Percentiles rank a stretch among this genome's conserved stretches.
These are phyloP conservation scores for Anaeromyces robustus DNA, from an alignment of 192 early-diverging fungal species.

Conservation along the genomic window DNA sequence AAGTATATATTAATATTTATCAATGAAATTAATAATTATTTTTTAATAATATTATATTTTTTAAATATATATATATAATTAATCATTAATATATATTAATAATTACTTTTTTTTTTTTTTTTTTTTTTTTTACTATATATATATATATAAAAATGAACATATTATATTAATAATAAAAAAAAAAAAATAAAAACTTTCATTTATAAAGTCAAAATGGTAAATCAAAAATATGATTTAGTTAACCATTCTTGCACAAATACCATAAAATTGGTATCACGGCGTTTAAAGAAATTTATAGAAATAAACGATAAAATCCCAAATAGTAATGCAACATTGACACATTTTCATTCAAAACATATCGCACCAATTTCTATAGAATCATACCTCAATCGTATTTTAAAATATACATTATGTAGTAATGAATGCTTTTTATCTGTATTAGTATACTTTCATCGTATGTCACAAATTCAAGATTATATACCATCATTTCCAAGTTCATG, in stretches of 20 bases:
- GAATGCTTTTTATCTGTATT: conserved; percentile 78
- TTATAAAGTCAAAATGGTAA: neutral
- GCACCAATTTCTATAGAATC: conserved; percentile 79
- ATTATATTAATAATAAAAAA: no score
- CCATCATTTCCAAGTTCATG: neutral
- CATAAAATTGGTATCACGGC: neutral
- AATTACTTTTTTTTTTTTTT: no score
- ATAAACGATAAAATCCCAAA: neutral
- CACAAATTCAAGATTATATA: neutral
- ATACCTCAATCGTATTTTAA: conserved; percentile 74
- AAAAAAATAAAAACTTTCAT: no score
- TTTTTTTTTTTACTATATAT: no score
- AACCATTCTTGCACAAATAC: neutral
- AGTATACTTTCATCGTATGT: conserved; percentile 82
- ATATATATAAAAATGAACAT: no score
- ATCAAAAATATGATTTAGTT: neutral
- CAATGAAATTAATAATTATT: no score
- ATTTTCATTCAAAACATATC: conserved; percentile 79
- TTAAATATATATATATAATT: no score
- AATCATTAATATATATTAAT: no score
- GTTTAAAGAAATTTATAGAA: neutral
- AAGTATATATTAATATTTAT: no score
- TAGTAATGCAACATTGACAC: conserved; percentile 20
- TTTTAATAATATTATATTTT: no score
- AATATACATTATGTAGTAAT: conserved; percentile 84